These are phyloP conservation scores for Aspergillus caelatus DNA, from an alignment of 2,329 filamentous ascomycete species.

Conservation along the genomic window DNA sequence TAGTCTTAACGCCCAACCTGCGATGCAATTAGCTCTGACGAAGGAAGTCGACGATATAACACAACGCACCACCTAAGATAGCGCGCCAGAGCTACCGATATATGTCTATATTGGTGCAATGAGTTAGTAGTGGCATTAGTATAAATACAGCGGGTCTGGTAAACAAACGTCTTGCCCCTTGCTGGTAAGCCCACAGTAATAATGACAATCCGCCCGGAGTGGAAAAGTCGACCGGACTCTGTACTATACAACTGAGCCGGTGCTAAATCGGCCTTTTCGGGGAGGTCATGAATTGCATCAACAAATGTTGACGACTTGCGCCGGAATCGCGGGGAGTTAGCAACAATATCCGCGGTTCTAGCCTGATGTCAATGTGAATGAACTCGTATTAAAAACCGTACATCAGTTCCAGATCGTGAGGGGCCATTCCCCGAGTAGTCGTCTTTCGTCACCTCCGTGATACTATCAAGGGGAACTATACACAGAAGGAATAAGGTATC, in stretches of 20 bases:
- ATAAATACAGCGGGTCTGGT: conserved; percentile 2
- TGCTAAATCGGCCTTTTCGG: conserved; percentile 80
- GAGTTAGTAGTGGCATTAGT: not conserved
- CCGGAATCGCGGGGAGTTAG: conserved; percentile 85
- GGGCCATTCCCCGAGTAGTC: not conserved
- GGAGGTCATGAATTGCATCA: conserved; percentile 93
- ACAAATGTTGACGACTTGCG: conserved; percentile 95
- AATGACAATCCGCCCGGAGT: conserved; percentile 95
- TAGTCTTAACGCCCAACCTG: conserved; percentile 94
- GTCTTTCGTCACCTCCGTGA: not conserved
- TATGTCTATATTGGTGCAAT: conserved; percentile 63
- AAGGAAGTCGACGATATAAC: not conserved
- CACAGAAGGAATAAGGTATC: not conserved
- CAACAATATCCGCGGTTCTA: conserved; percentile 88
- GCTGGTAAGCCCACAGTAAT: conserved; percentile 95
- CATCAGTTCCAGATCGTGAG: not conserved
- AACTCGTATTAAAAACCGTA: not conserved
- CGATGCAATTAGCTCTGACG: conserved; percentile 16
- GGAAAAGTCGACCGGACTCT: conserved; percentile 94
- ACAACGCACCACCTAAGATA: conserved; percentile 79
- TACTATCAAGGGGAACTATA: not conserved
- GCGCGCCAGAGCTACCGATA: conserved; percentile 90
- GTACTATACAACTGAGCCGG: conserved; percentile 98
- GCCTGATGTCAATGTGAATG: conserved; percentile 27
- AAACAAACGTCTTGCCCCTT: conserved; percentile 83